Conservation (phyloP, 2,329 filamentous ascomycete species). For the Colletotrichum eremochloae region DNA sequence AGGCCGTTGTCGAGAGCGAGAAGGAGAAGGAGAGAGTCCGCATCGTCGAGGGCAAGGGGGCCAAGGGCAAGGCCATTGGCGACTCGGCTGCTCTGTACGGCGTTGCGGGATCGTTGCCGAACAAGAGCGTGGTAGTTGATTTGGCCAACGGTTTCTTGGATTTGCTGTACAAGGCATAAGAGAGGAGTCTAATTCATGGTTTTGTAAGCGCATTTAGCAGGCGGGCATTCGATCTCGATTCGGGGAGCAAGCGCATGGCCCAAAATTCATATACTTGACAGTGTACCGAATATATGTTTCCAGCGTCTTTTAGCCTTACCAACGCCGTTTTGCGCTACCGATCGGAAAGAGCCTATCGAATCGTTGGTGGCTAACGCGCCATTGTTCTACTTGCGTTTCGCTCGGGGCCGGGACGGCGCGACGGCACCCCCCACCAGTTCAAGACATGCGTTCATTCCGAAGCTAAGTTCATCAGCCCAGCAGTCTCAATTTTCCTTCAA, state of each 20-base stretch:
- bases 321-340: background rate
- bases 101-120: conserved; percentile 92
- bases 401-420: background rate
- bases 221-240: conserved; percentile 34
- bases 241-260: conserved; percentile 16
- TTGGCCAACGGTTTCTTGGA: conserved; percentile 93
- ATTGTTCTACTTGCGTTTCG: background rate
- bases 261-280: conserved; percentile 9
- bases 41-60: conserved; percentile 75
- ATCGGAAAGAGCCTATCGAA: background rate
- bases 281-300: conserved; percentile 24
- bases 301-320: conserved; percentile 18
- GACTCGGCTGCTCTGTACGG: conserved; percentile 93
- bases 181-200: background rate
- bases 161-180: conserved; percentile 86
- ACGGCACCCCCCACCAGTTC: conserved; percentile 21
- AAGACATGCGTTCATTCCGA: conserved; percentile 15
- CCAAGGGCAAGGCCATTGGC: conserved; percentile 76
- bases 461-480: background rate
- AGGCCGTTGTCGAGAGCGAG: conserved; percentile 76
- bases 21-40: conserved; percentile 84
- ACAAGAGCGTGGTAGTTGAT: conserved; percentile 94
- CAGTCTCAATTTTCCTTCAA: background rate
- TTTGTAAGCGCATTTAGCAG: conserved; percentile 36
- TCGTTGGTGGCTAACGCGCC: background rate